phyloP scores from a whole-genome alignment of 495 filamentous ascomycete genomes.

The Penicillium crystallinum region DNA sequence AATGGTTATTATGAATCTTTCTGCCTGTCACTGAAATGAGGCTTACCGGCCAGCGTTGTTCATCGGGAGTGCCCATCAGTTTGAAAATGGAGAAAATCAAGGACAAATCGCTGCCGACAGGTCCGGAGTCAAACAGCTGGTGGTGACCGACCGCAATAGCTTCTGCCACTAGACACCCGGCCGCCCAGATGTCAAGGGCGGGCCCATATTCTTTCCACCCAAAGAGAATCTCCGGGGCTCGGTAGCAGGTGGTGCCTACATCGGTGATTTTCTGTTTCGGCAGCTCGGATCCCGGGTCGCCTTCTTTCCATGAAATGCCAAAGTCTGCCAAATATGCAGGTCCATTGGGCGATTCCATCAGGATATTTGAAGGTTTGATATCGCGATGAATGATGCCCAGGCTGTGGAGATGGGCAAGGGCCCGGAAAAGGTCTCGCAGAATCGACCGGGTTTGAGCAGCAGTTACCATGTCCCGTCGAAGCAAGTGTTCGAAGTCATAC shows the following conservation, averaged over 20 bases:
- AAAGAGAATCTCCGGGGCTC: conserved; percentile 87
- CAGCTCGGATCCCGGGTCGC: conserved; percentile 57
- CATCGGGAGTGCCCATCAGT: conserved; percentile 77
- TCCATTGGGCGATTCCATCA: conserved; percentile 62
- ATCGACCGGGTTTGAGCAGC: conserved; percentile 38
- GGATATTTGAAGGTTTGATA: conserved; percentile 85
- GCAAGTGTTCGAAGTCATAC: conserved; percentile 59
- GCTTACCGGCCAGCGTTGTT: conserved; percentile 69
- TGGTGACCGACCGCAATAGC: conserved; percentile 39
- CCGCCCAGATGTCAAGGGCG: conserved; percentile 82
- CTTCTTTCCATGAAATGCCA: conserved; percentile 78
- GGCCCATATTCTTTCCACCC: conserved; percentile 66
- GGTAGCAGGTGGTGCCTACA: conserved; percentile 87
- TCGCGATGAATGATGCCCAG: conserved; percentile 84
- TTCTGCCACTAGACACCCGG: conserved; percentile 77
- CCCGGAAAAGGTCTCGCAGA: conserved; percentile 66
- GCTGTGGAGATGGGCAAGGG: conserved; percentile 64
- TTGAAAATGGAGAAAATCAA: conserved; percentile 87
- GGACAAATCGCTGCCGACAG: conserved; percentile 86
- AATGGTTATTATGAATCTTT: neutral
- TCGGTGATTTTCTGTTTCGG: conserved; percentile 73
- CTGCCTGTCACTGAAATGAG: neutral
- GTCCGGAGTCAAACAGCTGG: conserved; percentile 77
- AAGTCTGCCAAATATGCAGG: conserved; percentile 83
- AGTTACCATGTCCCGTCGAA: conserved; percentile 46